Conservation (phyloP, 2,329 filamentous ascomycete genomes). For the Amphichorda felina region DNA sequence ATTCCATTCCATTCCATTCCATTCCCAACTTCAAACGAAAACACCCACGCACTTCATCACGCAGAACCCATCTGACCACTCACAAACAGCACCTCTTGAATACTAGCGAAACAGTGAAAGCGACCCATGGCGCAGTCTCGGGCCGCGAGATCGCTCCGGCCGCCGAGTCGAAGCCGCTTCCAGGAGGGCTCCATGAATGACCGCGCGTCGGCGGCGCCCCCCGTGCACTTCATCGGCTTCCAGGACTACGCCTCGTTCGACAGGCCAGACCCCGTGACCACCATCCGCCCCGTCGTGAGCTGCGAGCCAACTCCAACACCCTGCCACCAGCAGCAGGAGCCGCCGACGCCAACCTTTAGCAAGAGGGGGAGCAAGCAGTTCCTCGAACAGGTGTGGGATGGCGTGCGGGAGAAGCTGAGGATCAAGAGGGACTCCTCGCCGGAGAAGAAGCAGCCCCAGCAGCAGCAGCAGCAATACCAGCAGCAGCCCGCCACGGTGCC, state of each 20-base stretch:
- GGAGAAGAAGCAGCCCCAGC: slow-evolving; percentile 8
- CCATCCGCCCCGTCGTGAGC: background rate
- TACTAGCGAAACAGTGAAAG: no score
- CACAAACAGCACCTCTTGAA: no score
- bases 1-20: no score
- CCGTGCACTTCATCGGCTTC: slow-evolving; percentile 49
- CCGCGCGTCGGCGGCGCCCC: slow-evolving; percentile 59
- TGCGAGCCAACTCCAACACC: background rate
- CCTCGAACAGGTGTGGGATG: slow-evolving; percentile 25
- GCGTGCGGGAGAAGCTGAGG: slow-evolving; percentile 19
- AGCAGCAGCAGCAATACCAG: background rate
- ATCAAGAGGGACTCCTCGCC: slow-evolving; percentile 6
- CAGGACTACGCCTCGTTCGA: slow-evolving; percentile 19
- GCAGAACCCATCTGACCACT: no score
- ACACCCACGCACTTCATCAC: no score
- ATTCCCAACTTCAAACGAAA: no score
- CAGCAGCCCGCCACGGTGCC: background rate
- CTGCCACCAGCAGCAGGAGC: slow-evolving; percentile 4
- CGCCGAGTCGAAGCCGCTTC: slow-evolving; percentile 39
- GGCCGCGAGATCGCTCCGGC: slow-evolving; percentile 14
- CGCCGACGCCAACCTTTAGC: slow-evolving; percentile 2
- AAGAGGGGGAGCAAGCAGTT: slow-evolving; percentile 15
- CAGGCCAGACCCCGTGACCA: slow-evolving; percentile 1
- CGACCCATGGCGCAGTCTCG: background rate
- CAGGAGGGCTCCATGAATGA: slow-evolving; percentile 82